These are phyloP conservation scores for Euphorbia tirucalli DNA, from an alignment of 345 rosid species.

Conservation along the genomic window DNA sequence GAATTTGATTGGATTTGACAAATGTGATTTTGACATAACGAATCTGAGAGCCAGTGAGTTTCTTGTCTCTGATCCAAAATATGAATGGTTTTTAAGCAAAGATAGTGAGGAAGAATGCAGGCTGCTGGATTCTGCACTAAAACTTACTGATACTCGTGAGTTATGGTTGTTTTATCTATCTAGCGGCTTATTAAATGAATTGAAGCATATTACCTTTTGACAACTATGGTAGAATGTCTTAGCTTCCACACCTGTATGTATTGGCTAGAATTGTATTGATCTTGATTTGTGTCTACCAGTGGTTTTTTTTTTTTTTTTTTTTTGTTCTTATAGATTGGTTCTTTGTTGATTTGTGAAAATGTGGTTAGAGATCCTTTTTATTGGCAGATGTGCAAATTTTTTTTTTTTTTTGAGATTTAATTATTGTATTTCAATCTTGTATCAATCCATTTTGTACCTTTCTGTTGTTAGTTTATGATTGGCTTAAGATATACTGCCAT, in stretches of 20 bases:
- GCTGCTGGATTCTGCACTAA: too few relatives aligned
- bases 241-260: not conserved
- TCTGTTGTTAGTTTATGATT: too few relatives aligned
- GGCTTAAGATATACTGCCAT: too few relatives aligned
- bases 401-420: too few relatives aligned
- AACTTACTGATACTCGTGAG: not conserved
- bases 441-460: too few relatives aligned
- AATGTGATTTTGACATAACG: conserved; percentile 23
- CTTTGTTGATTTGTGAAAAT: not conserved
- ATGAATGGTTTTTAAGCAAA: conserved; percentile 16
- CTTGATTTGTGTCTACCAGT: not conserved
- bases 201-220: not conserved
- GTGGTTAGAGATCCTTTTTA: too few relatives aligned
- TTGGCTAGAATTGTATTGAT: not conserved
- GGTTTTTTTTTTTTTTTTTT: too few relatives aligned
- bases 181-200: not conserved
- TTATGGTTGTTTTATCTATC: not conserved
- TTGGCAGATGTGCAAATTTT: too few relatives aligned
- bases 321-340: too few relatives aligned
- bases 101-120: not conserved
- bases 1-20: conserved; percentile 28
- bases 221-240: too few relatives aligned
- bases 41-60: conserved; percentile 48
- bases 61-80: conserved; percentile 23
- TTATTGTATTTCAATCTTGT: too few relatives aligned